Percentiles rank a stretch among this genome's conserved stretches.
Conservation (phyloP, 257 asterid genomes). For the Mentha longifolia region DNA sequence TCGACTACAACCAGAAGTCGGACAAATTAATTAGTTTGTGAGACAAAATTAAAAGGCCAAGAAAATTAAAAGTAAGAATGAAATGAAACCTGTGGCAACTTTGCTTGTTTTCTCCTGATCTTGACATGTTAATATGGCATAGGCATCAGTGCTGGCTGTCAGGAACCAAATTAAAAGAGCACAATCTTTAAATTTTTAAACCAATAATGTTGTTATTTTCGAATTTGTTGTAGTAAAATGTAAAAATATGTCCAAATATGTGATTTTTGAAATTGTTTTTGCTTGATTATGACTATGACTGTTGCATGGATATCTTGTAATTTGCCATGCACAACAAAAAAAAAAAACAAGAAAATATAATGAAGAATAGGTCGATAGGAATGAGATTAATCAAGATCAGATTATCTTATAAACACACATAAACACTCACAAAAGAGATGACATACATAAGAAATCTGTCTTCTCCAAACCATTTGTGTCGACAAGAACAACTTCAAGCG, state of each 20-base stretch:
- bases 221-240: neutral
- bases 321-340: neutral
- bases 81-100: constrained; percentile 54
- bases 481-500: constrained; percentile 71
- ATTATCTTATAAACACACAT: neutral
- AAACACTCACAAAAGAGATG: constrained; percentile 10
- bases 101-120: constrained; percentile 70
- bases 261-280: too few species aligned
- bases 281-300: too few species aligned
- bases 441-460: constrained; percentile 55
- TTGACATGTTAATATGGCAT: constrained; percentile 53
- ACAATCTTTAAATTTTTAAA: neutral
- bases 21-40: neutral
- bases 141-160: constrained; percentile 67
- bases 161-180: neutral
- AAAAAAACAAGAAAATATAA: neutral
- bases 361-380: neutral
- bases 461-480: constrained; percentile 64
- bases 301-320: neutral
- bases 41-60: too few species aligned
- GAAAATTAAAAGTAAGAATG: neutral
- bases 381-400: constrained; percentile 5
- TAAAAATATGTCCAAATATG: neutral
- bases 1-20: constrained; percentile 42
- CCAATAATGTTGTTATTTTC: neutral